Base-by-base conservation (phyloP, 108 stramenopile genomes). In the Mediolabrus comicus region DNA sequence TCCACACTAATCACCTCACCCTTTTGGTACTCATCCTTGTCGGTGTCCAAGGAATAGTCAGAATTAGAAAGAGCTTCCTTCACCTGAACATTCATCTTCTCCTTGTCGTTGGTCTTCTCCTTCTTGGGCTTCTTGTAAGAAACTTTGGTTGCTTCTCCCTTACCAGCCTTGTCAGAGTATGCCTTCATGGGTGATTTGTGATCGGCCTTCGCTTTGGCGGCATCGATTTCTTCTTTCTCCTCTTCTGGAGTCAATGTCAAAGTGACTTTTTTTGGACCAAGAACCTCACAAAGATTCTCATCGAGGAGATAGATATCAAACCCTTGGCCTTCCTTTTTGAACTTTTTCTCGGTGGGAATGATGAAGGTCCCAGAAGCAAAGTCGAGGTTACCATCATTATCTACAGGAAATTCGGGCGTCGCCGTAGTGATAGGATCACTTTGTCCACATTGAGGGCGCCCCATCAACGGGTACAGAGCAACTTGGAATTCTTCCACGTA, bases 61-160 rank as follows among this genome's bases (percentile, higher is more conserved):
- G 19, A 17, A 24, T 17, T 7, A 7, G 46, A 22, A 49, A 49
- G 46, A 8, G 46, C 46, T 22, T 4, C 5, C 46, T 49, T 49
- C 19, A 22, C 8, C 6, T 22, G 3, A 22, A 49, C 19, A 22
- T 17, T 49, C 6, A 49, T 22, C 46, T 49, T 49, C 5, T 8
- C 9, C 1, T 3, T 0, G 22, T 49, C 46, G 46, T 22, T 0
- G 19, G 19, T 8, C 19, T 19, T 0, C 22, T 49, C 22, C 19
- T 49, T 22, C n/a, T n/a, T n/a, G n/a, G n/a, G n/a, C 46, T 49
- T 49, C 46, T 49, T 49, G 46, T 49, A 49, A 49, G 46, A n/a
- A 8, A n/a, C n/a, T 8, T 1, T 9, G 17, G 4, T 24, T 6
- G 46, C 7, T 9, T 49, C 22, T 5, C 0, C 46, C 46, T 49